Evolutionary conservation across 192 early-diverging fungal species (phyloP).

Genomic region (Phlyctochytrium bullatum): DNA sequence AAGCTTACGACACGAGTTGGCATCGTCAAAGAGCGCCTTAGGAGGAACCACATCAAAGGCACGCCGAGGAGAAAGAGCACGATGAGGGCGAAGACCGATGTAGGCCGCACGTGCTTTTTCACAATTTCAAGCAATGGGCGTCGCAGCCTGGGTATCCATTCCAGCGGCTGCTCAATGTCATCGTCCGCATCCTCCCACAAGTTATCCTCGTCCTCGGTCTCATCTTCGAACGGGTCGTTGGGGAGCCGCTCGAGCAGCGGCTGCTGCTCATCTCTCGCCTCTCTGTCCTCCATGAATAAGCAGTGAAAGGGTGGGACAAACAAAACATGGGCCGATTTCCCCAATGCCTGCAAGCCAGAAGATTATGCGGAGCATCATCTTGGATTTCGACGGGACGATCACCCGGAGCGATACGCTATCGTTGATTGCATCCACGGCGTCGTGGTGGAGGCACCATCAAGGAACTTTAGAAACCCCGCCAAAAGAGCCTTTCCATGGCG

Average conservation of each 20-base stretch:
- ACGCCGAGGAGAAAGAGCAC: neutral
- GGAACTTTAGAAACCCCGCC: neutral
- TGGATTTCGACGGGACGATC: conserved; percentile 1
- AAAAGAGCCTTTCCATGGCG: neutral
- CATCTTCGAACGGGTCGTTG: neutral
- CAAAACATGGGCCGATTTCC: no score
- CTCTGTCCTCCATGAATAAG: no score
- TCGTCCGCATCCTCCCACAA: neutral
- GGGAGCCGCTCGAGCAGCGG: conserved; percentile 1
- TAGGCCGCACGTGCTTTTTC: neutral
- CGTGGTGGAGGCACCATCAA: neutral
- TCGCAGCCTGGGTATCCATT: neutral
- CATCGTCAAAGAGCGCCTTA: neutral
- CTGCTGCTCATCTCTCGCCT: neutral
- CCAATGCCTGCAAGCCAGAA: neutral
- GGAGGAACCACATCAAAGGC: neutral
- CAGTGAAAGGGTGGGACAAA: no score
- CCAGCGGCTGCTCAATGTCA: neutral
- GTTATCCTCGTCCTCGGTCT: neutral
- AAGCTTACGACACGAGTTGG: conserved; percentile 6
- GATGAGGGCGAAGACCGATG: conserved; percentile 1
- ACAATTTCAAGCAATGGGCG: neutral
- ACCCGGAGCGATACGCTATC: neutral
- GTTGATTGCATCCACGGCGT: neutral
- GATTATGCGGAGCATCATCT: neutral